Conservation (phyloP, 148 eudicot species). For the Diospyros kaki region DNA sequence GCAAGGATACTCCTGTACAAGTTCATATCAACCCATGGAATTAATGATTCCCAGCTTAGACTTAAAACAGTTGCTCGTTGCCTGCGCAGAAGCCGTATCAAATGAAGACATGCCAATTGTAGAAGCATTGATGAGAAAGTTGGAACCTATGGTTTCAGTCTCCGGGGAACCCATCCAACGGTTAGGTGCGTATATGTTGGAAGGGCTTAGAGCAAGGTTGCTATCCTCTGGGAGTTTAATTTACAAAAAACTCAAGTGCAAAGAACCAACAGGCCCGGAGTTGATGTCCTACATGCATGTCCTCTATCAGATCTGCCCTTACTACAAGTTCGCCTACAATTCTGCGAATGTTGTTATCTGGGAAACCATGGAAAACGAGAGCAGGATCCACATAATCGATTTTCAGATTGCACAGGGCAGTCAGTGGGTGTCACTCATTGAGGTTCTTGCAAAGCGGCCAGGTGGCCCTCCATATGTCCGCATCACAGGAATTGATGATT, state of each 20-base stretch:
- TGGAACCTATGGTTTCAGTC: constrained; percentile 50
- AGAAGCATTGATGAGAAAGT: constrained; percentile 35
- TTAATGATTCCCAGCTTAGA: constrained; percentile 39
- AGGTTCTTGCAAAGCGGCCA: constrained; percentile 54
- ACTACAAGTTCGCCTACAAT: constrained; percentile 56
- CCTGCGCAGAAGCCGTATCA: constrained; percentile 56
- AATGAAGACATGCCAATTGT: constrained; percentile 28
- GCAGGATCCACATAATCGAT: constrained; percentile 48
- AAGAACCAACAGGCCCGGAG: constrained; percentile 44
- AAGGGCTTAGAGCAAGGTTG: constrained; percentile 54
- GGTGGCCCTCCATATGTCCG: constrained; percentile 52
- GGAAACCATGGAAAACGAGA: constrained; percentile 48
- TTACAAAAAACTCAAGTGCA: constrained; percentile 47
- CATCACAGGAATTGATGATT: constrained; percentile 56
- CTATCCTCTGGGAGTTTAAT: constrained; percentile 48
- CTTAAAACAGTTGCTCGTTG: constrained; percentile 48
- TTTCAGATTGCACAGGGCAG: constrained; percentile 57
- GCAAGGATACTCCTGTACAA: constrained; percentile 24
- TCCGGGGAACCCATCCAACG: constrained; percentile 58
- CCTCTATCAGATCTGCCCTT: constrained; percentile 56
- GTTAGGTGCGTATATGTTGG: constrained; percentile 58
- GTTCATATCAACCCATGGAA: constrained; percentile 33
- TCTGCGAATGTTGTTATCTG: constrained; percentile 63
- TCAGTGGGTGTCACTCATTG: constrained; percentile 57
- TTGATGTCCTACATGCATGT: constrained; percentile 50